Evolutionary conservation across 1,139 yeast genomes (phyloP).

Genomic region (Lodderomyces orthopsilosis): DNA sequence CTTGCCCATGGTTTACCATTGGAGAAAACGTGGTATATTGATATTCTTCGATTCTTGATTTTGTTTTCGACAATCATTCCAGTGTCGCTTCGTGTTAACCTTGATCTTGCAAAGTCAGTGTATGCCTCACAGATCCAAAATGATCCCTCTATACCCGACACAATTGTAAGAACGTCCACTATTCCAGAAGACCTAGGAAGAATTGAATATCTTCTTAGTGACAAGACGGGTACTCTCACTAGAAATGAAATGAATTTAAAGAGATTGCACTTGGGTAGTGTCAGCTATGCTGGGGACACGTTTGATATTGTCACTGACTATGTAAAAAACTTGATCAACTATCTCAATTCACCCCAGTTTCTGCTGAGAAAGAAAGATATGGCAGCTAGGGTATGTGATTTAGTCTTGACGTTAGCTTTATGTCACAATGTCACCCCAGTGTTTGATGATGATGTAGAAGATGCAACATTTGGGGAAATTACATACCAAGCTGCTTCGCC

Average conservation of each 20-base stretch:
- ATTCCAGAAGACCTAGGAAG: conserved; percentile 98
- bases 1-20: conserved; percentile 72
- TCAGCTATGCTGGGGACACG: conserved; percentile 88
- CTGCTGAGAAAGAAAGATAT: conserved; percentile 50
- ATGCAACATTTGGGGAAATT: conserved; percentile 22
- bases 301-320: conserved; percentile 84
- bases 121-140: conserved; percentile 95
- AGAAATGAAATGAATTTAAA: conserved; percentile 98
- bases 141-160: conserved; percentile 74
- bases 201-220: conserved; percentile 86
- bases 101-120: conserved; percentile 93
- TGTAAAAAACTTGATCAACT: conserved; percentile 35
- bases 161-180: conserved; percentile 94
- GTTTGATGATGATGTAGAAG: conserved; percentile 18
- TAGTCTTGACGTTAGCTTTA: conserved; percentile 76
- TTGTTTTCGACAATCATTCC: conserved; percentile 95
- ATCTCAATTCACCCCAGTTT: conserved; percentile 18
- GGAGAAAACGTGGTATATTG: conserved; percentile 74
- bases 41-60: conserved; percentile 84
- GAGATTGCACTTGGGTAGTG: conserved; percentile 87
- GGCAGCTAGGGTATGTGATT: conserved; percentile 72
- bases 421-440: conserved; percentile 88
- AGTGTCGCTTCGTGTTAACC: conserved; percentile 87
- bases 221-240: conserved; percentile 96
- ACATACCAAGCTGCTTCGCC: conserved; percentile 98